Evolutionary conservation across 106 monocot species (phyloP).

Genomic region (Allium cepa): DNA sequence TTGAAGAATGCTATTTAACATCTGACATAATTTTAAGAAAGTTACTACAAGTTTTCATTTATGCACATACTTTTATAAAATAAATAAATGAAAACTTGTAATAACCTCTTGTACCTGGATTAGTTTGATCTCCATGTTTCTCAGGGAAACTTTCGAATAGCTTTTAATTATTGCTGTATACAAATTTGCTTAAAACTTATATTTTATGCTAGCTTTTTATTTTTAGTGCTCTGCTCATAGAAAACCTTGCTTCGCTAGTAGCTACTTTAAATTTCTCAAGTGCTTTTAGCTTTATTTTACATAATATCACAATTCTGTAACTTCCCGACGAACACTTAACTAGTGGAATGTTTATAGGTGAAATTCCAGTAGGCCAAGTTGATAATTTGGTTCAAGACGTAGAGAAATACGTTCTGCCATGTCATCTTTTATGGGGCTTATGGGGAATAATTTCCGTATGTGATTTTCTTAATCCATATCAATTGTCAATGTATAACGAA

Average conservation of each 20-base stretch:
- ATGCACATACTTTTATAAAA: too few species aligned
- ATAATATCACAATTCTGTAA: too few species aligned
- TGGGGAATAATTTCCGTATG: constrained; percentile 85
- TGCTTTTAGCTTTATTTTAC: background rate
- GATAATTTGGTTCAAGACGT: constrained; percentile 42
- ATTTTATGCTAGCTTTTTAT: too few species aligned
- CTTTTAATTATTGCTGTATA: too few species aligned
- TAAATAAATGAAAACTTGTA: background rate
- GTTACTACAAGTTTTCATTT: too few species aligned
- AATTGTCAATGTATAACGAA: background rate
- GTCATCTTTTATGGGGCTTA: constrained; percentile 68
- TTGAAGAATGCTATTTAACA: too few species aligned
- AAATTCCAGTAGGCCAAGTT: constrained; percentile 25
- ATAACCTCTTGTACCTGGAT: background rate
- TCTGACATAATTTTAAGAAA: too few species aligned
- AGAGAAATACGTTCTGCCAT: constrained; percentile 65
- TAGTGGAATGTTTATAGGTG: constrained; percentile 16
- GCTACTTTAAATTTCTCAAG: background rate
- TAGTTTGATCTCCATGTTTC: too few species aligned
- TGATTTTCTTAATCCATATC: background rate
- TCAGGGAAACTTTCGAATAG: too few species aligned
- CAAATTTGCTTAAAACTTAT: too few species aligned
- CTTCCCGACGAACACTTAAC: too few species aligned
- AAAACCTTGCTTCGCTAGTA: too few species aligned
- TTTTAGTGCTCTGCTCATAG: background rate